These are phyloP conservation scores for Xerocomellus amylosporus DNA, from an alignment of 768 basidiomycete genomes.

Conservation along the genomic window DNA sequence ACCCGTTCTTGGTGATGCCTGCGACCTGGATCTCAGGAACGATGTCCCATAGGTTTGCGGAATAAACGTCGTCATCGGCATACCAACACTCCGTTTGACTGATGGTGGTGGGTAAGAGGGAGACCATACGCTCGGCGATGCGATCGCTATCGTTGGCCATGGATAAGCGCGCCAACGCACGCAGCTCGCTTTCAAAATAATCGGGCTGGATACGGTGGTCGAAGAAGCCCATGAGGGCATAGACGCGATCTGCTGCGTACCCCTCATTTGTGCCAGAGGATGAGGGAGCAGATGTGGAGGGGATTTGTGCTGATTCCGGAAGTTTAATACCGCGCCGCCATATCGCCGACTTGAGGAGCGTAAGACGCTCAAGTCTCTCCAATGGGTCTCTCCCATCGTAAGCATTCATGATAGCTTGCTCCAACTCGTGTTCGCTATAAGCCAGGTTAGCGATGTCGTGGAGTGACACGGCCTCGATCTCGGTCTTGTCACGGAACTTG, in stretches of 20 bases:
- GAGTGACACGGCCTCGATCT: not conserved
- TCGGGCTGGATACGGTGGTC: slow-evolving; percentile 20
- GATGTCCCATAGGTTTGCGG: slow-evolving; percentile 19
- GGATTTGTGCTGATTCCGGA: not conserved
- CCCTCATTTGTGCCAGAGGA: not conserved
- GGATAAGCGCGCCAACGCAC: slow-evolving; percentile 17
- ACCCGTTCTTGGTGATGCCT: slow-evolving; percentile 15
- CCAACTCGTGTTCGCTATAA: slow-evolving; percentile 6
- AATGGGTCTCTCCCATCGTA: slow-evolving; percentile 20
- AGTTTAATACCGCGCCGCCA: slow-evolving; percentile 7
- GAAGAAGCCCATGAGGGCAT: slow-evolving; percentile 24
- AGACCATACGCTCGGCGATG: slow-evolving; percentile 23
- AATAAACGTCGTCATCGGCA: slow-evolving; percentile 16
- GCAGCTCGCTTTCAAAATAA: slow-evolving; percentile 11
- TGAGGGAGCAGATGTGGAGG: too few relatives aligned
- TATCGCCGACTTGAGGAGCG: slow-evolving; percentile 17
- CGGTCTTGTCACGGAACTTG: not conserved
- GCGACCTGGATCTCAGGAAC: slow-evolving; percentile 18
- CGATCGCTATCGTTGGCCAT: slow-evolving; percentile 26
- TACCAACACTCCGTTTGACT: slow-evolving; percentile 13
- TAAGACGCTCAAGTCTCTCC: slow-evolving; percentile 17
- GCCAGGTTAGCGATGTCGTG: slow-evolving; percentile 14
- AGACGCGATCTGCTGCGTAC: slow-evolving; percentile 19
- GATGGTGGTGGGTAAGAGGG: slow-evolving; percentile 10
- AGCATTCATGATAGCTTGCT: slow-evolving; percentile 15